Conservation (phyloP, 768 basidiomycete species). For the Pleurotus ostreatus region DNA sequence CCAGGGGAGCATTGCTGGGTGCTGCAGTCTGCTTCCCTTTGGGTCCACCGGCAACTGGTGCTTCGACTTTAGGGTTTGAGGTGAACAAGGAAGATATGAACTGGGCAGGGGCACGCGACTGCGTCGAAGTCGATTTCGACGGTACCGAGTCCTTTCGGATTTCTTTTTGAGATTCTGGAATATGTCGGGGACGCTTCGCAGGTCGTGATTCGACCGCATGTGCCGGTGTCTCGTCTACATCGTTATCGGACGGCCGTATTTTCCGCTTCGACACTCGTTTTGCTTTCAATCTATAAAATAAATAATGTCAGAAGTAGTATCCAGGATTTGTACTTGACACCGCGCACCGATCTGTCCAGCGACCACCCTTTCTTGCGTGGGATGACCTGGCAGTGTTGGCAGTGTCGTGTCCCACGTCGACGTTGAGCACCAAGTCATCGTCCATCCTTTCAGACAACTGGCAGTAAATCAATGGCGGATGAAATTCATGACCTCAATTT, state of each 20-base stretch:
- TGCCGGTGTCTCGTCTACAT: conserved; percentile 7
- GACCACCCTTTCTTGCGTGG: conserved; percentile 49
- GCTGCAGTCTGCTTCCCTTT: conserved; percentile 23
- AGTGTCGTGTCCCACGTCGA: conserved; percentile 38
- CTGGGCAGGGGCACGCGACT: conserved; percentile 39
- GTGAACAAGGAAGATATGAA: conserved; percentile 90
- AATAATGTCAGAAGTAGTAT: conserved; percentile 14
- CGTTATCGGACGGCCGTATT: conserved; percentile 30
- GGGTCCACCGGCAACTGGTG: conserved; percentile 23
- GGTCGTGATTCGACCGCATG: conserved; percentile 32
- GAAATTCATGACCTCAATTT: conserved; percentile 8
- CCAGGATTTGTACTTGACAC: conserved; percentile 6
- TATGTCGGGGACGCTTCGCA: conserved; percentile 42
- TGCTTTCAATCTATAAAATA: conserved; percentile 56
- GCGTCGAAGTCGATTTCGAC: conserved; percentile 18
- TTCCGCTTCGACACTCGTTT: conserved; percentile 69
- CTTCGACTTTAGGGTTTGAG: conserved; percentile 70
- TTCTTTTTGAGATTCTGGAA: conserved; percentile 12
- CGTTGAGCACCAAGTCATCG: conserved; percentile 73
- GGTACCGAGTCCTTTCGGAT: conserved; percentile 10
- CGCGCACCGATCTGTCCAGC: conserved; percentile 76
- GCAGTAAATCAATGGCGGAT: neutral
- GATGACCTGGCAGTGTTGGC: conserved; percentile 19
- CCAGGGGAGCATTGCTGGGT: conserved; percentile 83
- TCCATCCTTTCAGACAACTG: conserved; percentile 43